Conservation (phyloP, 768 basidiomycete species). For the Rhizopogon vinicolor region DNA sequence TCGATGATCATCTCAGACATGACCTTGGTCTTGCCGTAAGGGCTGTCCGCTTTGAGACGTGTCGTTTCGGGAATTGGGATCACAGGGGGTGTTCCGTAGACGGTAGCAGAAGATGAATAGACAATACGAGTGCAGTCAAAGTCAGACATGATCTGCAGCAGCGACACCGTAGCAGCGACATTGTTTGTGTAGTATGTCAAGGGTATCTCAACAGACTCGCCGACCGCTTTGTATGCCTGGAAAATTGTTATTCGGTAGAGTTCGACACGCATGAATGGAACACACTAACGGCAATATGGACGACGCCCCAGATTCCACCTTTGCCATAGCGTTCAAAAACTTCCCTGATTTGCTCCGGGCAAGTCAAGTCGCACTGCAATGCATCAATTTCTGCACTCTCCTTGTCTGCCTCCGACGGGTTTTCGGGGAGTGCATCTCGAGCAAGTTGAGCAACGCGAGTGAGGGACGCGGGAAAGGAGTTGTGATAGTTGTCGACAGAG, state of each 20-base stretch:
- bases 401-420: conserved; percentile 63
- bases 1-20: conserved; percentile 89
- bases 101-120: conserved; percentile 97
- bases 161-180: conserved; percentile 80
- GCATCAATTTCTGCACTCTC: conserved; percentile 72
- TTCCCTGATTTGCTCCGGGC: conserved; percentile 59
- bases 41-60: conserved; percentile 81
- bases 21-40: conserved; percentile 95
- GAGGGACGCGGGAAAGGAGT: conserved; percentile 77
- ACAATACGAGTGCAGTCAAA: conserved; percentile 84
- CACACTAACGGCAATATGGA: conserved; percentile 84
- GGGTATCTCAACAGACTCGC: conserved; percentile 92
- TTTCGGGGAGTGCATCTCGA: conserved; percentile 59
- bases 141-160: conserved; percentile 83
- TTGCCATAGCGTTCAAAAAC: conserved; percentile 85
- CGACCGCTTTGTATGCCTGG: conserved; percentile 96
- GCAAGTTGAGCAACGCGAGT: conserved; percentile 78
- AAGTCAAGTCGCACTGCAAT: conserved; percentile 70
- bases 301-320: conserved; percentile 93
- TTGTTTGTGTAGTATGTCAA: conserved; percentile 94
- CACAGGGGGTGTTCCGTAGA: conserved; percentile 89
- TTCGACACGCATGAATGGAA: background rate
- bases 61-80: conserved; percentile 95
- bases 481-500: conserved; percentile 93
- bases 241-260: background rate